Evolutionary conservation across 108 stramenopile species (phyloP).

Genomic region (Skeletonema marinoi): DNA sequence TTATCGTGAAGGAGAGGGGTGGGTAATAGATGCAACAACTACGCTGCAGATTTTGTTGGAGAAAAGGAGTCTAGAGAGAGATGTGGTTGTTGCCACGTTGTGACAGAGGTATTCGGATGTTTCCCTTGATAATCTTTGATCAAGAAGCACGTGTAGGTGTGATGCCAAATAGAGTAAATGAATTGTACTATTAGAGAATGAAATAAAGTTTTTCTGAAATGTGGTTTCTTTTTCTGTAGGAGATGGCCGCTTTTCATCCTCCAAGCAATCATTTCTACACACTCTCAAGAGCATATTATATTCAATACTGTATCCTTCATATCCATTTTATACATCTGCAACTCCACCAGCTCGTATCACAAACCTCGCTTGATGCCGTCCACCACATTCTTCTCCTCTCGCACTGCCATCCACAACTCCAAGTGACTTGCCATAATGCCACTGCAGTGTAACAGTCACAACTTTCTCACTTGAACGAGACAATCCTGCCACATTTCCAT

Average conservation of each 20-base stretch:
- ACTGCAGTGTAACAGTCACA: conserved; percentile 27
- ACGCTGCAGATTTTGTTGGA: not conserved
- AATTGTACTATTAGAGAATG: not conserved
- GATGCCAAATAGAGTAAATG: not conserved
- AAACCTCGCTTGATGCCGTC: not conserved
- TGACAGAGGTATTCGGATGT: not conserved
- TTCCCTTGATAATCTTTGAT: not conserved
- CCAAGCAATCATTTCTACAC: not conserved
- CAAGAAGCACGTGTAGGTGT: not conserved
- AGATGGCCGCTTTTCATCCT: not conserved
- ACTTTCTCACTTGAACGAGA: conserved; percentile 18
- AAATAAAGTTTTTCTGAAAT: not conserved
- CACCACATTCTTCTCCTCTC: not conserved
- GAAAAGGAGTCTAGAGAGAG: not conserved
- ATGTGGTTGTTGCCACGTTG: not conserved
- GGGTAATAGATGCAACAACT: not conserved
- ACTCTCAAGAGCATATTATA: too few species aligned
- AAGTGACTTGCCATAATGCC: conserved; percentile 44
- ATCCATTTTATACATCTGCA: conserved; percentile 12
- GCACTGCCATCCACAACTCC: not conserved
- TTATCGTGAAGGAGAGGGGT: not conserved
- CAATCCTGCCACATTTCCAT: conserved; percentile 17
- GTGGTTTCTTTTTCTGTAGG: not conserved
- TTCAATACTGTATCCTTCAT: too few species aligned
- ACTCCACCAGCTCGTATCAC: conserved; percentile 27